phyloP scores from a whole-genome alignment of 1,284 basidiomycete genomes.

The Rhodotorula sp. region DNA sequence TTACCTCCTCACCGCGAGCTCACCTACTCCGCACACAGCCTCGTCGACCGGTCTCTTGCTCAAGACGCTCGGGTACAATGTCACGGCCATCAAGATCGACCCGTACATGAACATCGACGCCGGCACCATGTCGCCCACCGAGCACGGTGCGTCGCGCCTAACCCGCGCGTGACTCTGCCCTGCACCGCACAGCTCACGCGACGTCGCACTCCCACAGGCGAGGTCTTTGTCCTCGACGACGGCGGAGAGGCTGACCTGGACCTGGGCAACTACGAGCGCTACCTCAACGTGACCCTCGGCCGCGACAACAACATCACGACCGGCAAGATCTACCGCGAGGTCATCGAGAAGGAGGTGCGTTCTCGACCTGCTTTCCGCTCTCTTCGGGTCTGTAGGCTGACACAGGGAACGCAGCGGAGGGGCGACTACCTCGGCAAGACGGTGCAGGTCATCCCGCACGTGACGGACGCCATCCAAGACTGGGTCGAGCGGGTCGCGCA shows the following conservation, averaged over 20 bases:
- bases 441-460: slow-evolving; percentile 94
- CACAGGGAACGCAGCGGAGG: slow-evolving; percentile 62
- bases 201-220: slow-evolving; percentile 60
- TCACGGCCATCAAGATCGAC: slow-evolving; percentile 99
- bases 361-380: not conserved
- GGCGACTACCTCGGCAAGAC: slow-evolving; percentile 99
- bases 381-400: not conserved
- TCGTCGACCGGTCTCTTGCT: slow-evolving; percentile 95
- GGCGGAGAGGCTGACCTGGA: slow-evolving; percentile 98
- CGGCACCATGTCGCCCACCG: slow-evolving; percentile 97
- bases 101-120: slow-evolving; percentile 99
- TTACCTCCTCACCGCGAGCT: not conserved
- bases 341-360: slow-evolving; percentile 93
- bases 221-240: slow-evolving; percentile 98
- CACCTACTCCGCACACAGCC: slow-evolving; percentile 54
- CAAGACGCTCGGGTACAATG: slow-evolving; percentile 92
- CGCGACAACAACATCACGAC: slow-evolving; percentile 98
- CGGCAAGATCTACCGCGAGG: slow-evolving; percentile 95
- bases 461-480: slow-evolving; percentile 96
- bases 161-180: not conserved
- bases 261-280: slow-evolving; percentile 97
- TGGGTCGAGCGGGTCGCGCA: slow-evolving; percentile 96
- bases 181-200: not conserved
- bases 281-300: slow-evolving; percentile 90
- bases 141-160: slow-evolving; percentile 73